phyloP scores from a whole-genome alignment of 306 rosid genomes.

The Quercus suber region DNA sequence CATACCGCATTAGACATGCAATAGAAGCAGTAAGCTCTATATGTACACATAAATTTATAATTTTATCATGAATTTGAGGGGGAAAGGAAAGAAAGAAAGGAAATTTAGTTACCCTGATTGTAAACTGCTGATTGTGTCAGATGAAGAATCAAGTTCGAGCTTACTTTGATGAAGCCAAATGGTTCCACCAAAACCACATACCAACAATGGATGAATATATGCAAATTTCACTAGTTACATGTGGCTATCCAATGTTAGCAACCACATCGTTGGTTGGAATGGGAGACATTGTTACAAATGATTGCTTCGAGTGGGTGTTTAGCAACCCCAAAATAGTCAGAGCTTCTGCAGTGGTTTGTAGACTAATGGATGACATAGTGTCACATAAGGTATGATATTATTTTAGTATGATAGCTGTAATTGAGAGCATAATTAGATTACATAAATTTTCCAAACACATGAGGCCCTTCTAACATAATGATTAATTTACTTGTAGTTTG shows the following conservation, averaged over 20 bases:
- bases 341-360: conserved; percentile 17
- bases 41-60: neutral
- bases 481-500: conserved; percentile 5
- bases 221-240: neutral
- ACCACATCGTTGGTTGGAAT: conserved; percentile 23
- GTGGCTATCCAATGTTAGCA: neutral
- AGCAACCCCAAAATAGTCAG: conserved; percentile 21
- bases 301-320: conserved; percentile 32
- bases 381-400: conserved; percentile 26
- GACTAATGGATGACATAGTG: conserved; percentile 46
- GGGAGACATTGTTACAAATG: conserved; percentile 23
- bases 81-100: too few relatives aligned
- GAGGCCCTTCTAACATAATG: neutral
- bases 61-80: too few relatives aligned
- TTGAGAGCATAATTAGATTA: neutral
- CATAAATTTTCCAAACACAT: neutral
- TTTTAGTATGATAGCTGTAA: neutral
- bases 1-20: conserved; percentile 8
- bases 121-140: neutral
- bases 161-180: conserved; percentile 37
- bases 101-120: too few relatives aligned
- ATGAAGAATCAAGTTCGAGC: conserved; percentile 20
- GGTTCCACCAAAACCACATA: conserved; percentile 26
- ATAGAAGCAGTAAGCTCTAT: conserved; percentile 19
- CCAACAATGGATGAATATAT: conserved; percentile 44